A percentile compares a stretch with the other conserved stretches of the same genome.
Conservation (phyloP, 352 stramenopile species). For the Phytophthora capsici region DNA sequence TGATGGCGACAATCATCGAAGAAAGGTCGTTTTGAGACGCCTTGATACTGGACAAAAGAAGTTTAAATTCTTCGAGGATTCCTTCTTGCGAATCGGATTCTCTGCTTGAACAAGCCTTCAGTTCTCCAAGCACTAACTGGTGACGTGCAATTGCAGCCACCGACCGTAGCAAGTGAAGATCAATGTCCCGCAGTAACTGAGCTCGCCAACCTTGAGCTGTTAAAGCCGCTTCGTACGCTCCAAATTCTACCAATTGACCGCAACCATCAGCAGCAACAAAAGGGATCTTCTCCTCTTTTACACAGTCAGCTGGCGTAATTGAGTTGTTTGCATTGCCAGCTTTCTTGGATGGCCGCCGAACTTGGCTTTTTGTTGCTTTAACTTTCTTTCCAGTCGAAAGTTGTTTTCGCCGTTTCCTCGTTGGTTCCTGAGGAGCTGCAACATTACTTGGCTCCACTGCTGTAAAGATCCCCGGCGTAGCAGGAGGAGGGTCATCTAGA, state of each 20-base stretch:
- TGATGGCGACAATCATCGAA: slow-evolving; percentile 29
- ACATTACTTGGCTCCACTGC: neutral
- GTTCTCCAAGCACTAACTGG: slow-evolving; percentile 10
- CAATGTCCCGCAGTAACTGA: slow-evolving; percentile 30
- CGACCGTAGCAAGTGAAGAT: slow-evolving; percentile 28
- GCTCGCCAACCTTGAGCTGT: slow-evolving; percentile 26
- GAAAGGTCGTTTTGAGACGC: slow-evolving; percentile 31
- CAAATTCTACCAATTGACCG: slow-evolving; percentile 13
- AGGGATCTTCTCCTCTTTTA: slow-evolving; percentile 15
- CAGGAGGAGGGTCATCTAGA: neutral
- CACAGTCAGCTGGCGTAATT: neutral
- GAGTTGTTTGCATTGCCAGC: neutral
- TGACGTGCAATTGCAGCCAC: slow-evolving; percentile 24
- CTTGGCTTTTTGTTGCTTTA: slow-evolving; percentile 7
- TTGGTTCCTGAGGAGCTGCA: slow-evolving; percentile 1
- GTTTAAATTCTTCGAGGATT: slow-evolving; percentile 8
- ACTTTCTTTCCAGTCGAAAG: slow-evolving; percentile 10
- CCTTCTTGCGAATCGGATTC: neutral
- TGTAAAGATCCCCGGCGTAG: neutral
- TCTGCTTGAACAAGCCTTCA: slow-evolving; percentile 3
- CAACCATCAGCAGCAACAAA: slow-evolving; percentile 23
- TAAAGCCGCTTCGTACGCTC: slow-evolving; percentile 28
- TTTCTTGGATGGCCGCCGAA: slow-evolving; percentile 5
- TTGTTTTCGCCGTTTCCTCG: slow-evolving; percentile 27
- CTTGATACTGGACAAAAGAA: slow-evolving; percentile 14